Conservation (phyloP, 768 basidiomycete species). For the Agrocybe praecox region DNA sequence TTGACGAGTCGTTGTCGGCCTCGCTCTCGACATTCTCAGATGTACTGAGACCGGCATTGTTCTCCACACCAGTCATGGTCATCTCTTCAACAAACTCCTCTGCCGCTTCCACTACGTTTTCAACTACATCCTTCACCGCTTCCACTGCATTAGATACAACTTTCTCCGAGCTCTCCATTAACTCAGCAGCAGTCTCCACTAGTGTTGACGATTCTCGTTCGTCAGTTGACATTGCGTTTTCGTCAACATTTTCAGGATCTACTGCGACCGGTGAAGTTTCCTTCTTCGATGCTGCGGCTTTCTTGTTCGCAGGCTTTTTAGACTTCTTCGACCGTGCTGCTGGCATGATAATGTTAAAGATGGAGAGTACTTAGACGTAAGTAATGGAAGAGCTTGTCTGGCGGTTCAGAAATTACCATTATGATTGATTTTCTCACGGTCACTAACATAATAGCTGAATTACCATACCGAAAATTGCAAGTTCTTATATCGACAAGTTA, state of each 20-base stretch:
- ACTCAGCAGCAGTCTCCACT: conserved; percentile 5
- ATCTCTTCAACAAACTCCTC: conserved; percentile 31
- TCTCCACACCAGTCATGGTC: conserved; percentile 22
- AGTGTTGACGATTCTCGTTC: conserved; percentile 19
- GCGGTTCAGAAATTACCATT: background rate
- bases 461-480: too few relatives aligned
- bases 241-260: conserved; percentile 15
- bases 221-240: conserved; percentile 21
- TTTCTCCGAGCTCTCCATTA: conserved; percentile 15
- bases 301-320: conserved; percentile 4
- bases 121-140: conserved; percentile 18
- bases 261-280: background rate
- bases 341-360: conserved; percentile 1
- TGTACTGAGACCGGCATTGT: conserved; percentile 10
- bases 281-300: conserved; percentile 5
- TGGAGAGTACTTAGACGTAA: background rate
- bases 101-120: conserved; percentile 28
- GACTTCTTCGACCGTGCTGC: conserved; percentile 13
- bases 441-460: too few relatives aligned
- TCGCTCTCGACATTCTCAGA: conserved; percentile 20
- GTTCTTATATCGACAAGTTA: too few relatives aligned
- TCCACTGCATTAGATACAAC: conserved; percentile 19
- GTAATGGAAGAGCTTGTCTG: background rate
- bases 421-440: background rate
- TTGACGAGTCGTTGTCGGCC: conserved; percentile 22